Evolutionary conservation across 306 rosid genomes (phyloP).

Genomic region (Malus fusca): DNA sequence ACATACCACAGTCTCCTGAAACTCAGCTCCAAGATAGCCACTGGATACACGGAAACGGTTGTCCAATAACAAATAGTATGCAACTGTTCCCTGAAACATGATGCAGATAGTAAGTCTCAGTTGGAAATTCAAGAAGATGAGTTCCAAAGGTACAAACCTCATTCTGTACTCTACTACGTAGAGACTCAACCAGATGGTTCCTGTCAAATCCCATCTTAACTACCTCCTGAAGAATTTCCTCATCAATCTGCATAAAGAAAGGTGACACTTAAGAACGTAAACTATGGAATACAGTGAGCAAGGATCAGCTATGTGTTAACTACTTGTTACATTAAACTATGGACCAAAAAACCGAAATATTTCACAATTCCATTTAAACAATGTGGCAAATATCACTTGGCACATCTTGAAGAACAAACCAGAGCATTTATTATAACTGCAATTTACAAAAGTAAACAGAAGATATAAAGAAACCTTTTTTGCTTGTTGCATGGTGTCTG

Average conservation of each 20-base stretch:
- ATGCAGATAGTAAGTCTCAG: constrained; percentile 16
- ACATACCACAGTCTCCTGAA: constrained; percentile 78
- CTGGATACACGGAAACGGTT: constrained; percentile 67
- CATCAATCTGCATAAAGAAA: constrained; percentile 65
- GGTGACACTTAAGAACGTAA: not conserved
- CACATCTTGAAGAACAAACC: not conserved
- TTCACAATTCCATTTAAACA: not conserved
- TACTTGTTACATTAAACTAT: not conserved
- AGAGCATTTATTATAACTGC: not conserved
- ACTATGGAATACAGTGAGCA: not conserved
- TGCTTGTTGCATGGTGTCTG: constrained; percentile 67
- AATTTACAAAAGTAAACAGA: not conserved
- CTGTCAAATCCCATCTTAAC: constrained; percentile 76
- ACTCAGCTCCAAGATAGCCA: constrained; percentile 93
- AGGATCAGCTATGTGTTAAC: not conserved
- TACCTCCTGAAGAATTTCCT: constrained; percentile 80
- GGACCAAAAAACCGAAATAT: not conserved
- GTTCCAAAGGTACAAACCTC: constrained; percentile 46
- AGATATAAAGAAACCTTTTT: constrained; percentile 45
- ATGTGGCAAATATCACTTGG: not conserved
- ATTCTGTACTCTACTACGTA: constrained; percentile 67
- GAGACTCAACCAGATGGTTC: constrained; percentile 67
- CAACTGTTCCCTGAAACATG: constrained; percentile 80
- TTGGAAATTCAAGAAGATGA: not conserved
- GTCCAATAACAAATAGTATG: constrained; percentile 79